phyloP scores from a whole-genome alignment of 257 asterid species.

The Przewalskia tangutica region DNA sequence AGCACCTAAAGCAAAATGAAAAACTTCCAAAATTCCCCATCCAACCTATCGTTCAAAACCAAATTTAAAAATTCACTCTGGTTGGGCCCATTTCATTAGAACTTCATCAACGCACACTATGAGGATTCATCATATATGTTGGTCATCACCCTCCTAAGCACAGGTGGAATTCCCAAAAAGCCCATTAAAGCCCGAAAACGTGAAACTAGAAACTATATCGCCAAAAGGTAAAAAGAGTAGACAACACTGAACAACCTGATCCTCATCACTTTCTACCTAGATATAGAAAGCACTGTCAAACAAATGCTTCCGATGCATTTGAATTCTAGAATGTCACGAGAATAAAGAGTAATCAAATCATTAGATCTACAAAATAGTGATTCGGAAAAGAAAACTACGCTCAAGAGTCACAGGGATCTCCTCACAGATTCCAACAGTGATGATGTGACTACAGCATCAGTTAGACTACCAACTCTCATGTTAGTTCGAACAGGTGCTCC shows the following conservation, averaged over 20 bases:
- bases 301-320: not conserved
- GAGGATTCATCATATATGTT: not conserved
- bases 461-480: constrained; percentile 52
- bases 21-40: not conserved
- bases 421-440: constrained; percentile 75
- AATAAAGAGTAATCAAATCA: not conserved
- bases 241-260: constrained; percentile 76
- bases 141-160: not conserved
- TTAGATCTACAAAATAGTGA: not conserved
- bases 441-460: constrained; percentile 52
- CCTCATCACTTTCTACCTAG: constrained; percentile 84
- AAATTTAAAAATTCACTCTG: not conserved
- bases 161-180: not conserved
- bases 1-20: not conserved
- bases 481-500: constrained; percentile 82
- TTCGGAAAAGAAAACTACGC: not conserved
- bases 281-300: constrained; percentile 20
- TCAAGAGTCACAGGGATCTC: constrained; percentile 1
- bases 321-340: not conserved
- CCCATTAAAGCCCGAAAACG: not conserved
- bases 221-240: constrained; percentile 5
- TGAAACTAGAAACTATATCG: not conserved
- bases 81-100: not conserved
- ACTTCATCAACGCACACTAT: not conserved
- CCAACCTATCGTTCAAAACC: not conserved